Evolutionary conservation across 2,329 filamentous ascomycete species (phyloP).

Genomic region (Grosmannia clavigera): DNA sequence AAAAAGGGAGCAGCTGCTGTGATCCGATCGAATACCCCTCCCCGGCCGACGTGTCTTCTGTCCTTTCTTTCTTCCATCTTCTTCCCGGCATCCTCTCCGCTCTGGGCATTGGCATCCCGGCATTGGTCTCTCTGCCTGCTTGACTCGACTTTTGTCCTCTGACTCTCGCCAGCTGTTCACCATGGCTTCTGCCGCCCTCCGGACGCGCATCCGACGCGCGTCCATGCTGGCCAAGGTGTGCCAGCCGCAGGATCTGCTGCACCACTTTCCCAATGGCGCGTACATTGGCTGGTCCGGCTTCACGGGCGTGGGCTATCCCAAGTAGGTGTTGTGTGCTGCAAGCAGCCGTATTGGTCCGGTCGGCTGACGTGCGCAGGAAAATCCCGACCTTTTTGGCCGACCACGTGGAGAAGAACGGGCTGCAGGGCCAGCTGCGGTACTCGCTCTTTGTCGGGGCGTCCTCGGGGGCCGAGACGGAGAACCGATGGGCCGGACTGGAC

Average conservation of each 20-base stretch:
- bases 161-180: conserved; percentile 7
- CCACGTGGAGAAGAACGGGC: conserved; percentile 74
- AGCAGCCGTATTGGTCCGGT: not conserved
- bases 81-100: not conserved
- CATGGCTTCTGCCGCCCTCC: conserved; percentile 59
- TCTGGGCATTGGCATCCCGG: not conserved
- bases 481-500: conserved; percentile 76
- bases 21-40: not conserved
- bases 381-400: conserved; percentile 75
- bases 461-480: conserved; percentile 80
- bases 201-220: conserved; percentile 61
- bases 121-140: not conserved
- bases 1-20: not conserved
- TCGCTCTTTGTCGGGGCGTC: conserved; percentile 83
- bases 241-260: conserved; percentile 65
- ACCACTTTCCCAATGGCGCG: conserved; percentile 71
- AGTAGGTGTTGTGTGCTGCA: conserved; percentile 39
- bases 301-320: conserved; percentile 81
- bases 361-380: conserved; percentile 40
- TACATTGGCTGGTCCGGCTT: conserved; percentile 89
- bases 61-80: not conserved
- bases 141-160: not conserved
- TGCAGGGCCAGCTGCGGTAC: conserved; percentile 78
- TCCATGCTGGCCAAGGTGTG: conserved; percentile 71
- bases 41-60: not conserved